These are phyloP conservation scores for Friedmanniomyces endolithicus DNA, from an alignment of 495 filamentous ascomycete genomes.

Conservation along the genomic window DNA sequence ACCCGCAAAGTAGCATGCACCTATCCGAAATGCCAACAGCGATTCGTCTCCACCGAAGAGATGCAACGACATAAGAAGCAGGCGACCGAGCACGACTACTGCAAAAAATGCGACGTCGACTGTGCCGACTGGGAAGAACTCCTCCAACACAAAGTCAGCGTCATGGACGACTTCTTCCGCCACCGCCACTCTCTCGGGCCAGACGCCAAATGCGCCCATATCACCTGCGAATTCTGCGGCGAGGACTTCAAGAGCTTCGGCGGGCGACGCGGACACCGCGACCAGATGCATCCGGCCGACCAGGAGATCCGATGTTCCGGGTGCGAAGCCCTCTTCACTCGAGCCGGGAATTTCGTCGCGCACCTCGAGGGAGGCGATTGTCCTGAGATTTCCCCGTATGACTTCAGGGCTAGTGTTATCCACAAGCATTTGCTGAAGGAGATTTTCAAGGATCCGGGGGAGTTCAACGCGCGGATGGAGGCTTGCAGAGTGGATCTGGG, in stretches of 20 bases:
- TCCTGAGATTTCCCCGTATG: conserved; percentile 18
- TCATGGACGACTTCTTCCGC: conserved; percentile 12
- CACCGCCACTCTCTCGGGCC: conserved; percentile 4
- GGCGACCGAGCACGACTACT: conserved; percentile 39
- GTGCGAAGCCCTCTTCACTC: conserved; percentile 35
- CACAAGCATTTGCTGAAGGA: conserved; percentile 31
- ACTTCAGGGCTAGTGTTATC: conserved; percentile 31
- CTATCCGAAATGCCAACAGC: conserved; percentile 9
- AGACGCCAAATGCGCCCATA: conserved; percentile 32
- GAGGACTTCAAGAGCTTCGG: conserved; percentile 37
- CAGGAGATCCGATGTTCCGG: conserved; percentile 38
- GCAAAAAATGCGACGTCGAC: conserved; percentile 39
- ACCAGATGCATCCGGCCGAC: conserved; percentile 27
- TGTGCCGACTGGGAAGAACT: conserved; percentile 34
- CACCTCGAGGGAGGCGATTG: conserved; percentile 44
- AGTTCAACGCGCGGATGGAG: not conserved
- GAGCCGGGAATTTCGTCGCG: conserved; percentile 34
- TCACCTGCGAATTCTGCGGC: conserved; percentile 41
- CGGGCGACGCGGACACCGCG: conserved; percentile 37
- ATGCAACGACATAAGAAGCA: conserved; percentile 39
- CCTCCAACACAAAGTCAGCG: conserved; percentile 22
- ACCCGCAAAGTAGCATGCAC: conserved; percentile 7
- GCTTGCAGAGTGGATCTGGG: not conserved
- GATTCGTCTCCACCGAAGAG: conserved; percentile 25
- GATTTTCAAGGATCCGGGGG: conserved; percentile 15